Conservation (phyloP, 495 filamentous ascomycete genomes). For the Cercophora newfieldiana region DNA sequence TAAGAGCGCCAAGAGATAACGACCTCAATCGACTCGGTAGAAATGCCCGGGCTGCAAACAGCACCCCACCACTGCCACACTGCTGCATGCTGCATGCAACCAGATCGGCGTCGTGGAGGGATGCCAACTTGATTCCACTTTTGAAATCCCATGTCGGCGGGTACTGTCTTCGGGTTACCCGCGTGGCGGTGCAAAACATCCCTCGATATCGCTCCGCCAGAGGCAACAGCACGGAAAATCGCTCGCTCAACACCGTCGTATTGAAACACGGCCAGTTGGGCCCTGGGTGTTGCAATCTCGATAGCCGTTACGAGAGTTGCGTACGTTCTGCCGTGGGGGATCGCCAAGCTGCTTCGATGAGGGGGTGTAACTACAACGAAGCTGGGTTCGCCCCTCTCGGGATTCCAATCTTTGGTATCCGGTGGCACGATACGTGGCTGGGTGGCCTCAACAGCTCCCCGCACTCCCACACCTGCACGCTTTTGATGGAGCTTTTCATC, state of each 20-base stretch:
- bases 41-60: not conserved
- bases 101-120: constrained; percentile 14
- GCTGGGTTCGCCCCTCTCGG: not conserved
- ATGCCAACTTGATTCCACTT: constrained; percentile 6
- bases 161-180: constrained; percentile 12
- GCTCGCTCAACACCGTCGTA: not conserved
- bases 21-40: not conserved
- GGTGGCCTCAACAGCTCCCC: too few relatives aligned
- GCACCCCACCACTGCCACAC: not conserved
- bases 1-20: not conserved
- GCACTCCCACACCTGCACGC: too few relatives aligned
- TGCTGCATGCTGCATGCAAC: constrained; percentile 18
- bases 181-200: not conserved
- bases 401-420: not conserved
- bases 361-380: not conserved
- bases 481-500: not conserved
- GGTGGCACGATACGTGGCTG: too few relatives aligned
- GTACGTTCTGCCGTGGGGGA: not conserved
- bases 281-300: constrained; percentile 4
- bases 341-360: not conserved
- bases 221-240: not conserved
- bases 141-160: constrained; percentile 9
- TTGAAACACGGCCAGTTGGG: not conserved
- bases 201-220: not conserved
- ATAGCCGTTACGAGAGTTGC: not conserved